A percentile compares a stretch with the other conserved stretches of the same genome.
Evolutionary conservation across 768 basidiomycete genomes (phyloP).

Genomic region (Lactarius deliciosus): DNA sequence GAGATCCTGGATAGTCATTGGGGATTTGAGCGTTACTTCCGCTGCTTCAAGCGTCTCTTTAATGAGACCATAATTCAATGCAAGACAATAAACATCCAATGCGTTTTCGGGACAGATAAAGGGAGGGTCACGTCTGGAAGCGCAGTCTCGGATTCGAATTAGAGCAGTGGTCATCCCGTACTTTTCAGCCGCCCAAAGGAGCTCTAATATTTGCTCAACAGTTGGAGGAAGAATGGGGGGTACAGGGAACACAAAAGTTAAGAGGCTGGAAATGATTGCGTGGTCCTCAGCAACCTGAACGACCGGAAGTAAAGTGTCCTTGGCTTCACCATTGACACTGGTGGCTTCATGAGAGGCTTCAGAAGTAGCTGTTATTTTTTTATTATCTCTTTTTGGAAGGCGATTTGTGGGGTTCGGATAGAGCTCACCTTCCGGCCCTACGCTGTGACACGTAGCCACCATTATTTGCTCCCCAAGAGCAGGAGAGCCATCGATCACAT

Average conservation of each 20-base stretch:
- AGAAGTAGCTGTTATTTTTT: neutral
- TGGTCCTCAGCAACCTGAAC: neutral
- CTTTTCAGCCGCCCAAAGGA: neutral
- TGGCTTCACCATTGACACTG: too few species aligned
- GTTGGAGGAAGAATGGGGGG: neutral
- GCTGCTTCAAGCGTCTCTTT: slow-evolving; percentile 2
- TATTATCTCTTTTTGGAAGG: neutral
- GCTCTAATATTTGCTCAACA: neutral
- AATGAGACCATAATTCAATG: neutral
- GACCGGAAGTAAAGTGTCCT: too few species aligned
- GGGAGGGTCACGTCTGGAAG: too few species aligned
- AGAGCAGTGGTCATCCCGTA: neutral
- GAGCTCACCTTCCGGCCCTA: neutral
- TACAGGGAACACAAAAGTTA: neutral
- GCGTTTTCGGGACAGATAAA: neutral
- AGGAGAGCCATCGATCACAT: neutral
- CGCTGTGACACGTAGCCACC: too few species aligned
- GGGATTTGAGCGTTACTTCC: neutral
- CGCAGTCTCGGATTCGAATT: too few species aligned
- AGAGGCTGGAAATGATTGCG: neutral
- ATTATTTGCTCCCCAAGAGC: neutral
- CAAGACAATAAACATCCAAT: neutral
- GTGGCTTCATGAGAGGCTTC: too few species aligned
- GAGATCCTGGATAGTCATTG: neutral
- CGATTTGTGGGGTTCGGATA: neutral